Base-by-base conservation (phyloP, 2,329 filamentous ascomycete species). In the Fusarium cicatricum region DNA sequence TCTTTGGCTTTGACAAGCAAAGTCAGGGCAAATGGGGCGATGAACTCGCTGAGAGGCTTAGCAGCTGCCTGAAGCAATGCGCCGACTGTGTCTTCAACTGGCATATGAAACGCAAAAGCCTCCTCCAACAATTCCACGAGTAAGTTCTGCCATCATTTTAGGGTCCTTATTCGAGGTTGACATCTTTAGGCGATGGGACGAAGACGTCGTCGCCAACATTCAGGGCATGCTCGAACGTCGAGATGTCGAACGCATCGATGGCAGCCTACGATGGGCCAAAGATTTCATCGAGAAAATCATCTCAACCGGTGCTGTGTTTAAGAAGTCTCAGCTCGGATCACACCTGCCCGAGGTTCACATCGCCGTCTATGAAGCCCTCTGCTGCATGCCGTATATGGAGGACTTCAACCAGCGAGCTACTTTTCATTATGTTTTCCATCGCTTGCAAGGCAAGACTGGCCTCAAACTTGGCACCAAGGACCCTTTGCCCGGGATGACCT, bases 311-410 rank as follows among this genome's bases (percentile, higher is more conserved):
- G 76, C 75, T 2, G 70, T 71, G 3, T 83, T 84, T 71, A 78
- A 77, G 40, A 79, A 80, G 34, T 68, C 75, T 0, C 77, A 78
- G 46, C 75, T 84, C 32, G 79, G 78, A 11, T 75, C 77, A 16
- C 72, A 81, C 7, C 75, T 83, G 23, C 77, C 82, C 2, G 78
- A 84, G 23, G 86, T 91, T 7, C 84, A 96, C 44, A 84, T 95
- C 54, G 89, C 91, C 11, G 85, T 98, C 26, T 97, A 96, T 67
- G 94, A 98, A 72, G 89, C 90, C 0, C 78, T 98, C 45, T 96
- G 92, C 72, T 96, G 90, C 72, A 86, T 92, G 63, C 82, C 89
- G 1, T 92, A 96, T 70, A 80, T 97, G 57, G 82, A 76, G 38
- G 65, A 78, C n/a, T 77, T 81, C 1, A 79, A 80, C 4, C 80